phyloP scores from a whole-genome alignment of 179 eudicot species.

The Beta macrorhiza region DNA sequence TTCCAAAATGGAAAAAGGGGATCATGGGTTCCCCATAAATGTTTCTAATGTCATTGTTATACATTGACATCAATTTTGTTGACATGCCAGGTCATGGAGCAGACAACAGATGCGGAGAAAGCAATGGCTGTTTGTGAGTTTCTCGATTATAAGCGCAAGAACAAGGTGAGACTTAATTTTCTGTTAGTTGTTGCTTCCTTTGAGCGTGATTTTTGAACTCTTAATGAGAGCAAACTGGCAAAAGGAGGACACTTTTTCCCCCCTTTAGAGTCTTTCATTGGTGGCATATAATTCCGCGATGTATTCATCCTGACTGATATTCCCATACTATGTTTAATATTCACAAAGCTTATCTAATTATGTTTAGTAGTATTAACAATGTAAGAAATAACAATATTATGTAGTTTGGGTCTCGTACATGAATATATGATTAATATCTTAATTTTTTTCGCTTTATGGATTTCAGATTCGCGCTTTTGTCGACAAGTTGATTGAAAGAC shows the following conservation, averaged over 20 bases:
- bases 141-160: constrained; percentile 95
- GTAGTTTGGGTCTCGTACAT: not conserved
- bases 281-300: not conserved
- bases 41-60: not conserved
- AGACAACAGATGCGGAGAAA: constrained; percentile 89
- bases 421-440: not conserved
- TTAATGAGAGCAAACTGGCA: not conserved
- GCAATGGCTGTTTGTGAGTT: constrained; percentile 78
- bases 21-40: not conserved
- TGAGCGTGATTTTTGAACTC: not conserved
- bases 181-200: not conserved
- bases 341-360: not conserved
- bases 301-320: not conserved
- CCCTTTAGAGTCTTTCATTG: not conserved
- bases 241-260: not conserved
- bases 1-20: not conserved
- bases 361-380: not conserved
- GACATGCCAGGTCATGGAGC: constrained; percentile 88
- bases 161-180: constrained; percentile 53
- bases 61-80: constrained; percentile 12
- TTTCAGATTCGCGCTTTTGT: constrained; percentile 95
- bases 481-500: constrained; percentile 86
- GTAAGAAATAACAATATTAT: not conserved
- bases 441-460: constrained; percentile 8
- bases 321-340: not conserved